Base-by-base conservation (phyloP, 164 flowering plant genomes). In the Liriodendron chinense region DNA sequence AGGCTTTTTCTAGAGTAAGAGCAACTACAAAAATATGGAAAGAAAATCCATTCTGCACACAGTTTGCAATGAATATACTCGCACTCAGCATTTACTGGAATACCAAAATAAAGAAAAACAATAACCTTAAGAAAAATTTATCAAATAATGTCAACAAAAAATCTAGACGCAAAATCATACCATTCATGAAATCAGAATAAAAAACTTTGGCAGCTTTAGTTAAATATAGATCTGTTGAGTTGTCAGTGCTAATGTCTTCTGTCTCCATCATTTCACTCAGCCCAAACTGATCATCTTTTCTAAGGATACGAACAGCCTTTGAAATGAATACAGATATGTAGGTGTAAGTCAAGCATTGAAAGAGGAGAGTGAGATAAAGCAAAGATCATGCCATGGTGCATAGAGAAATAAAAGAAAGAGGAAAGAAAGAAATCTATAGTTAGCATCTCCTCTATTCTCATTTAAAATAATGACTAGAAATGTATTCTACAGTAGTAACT, bases 221-320 rank as follows among this genome's bases (percentile, higher is more conserved):
- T 59, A 94, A 82, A 83, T 90, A 96, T 68, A 62, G 81, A 72
- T 88, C 83, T 74, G 86, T 83, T 23, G 81, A 80, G 76, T 83
- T 79, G 72, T 85, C 91, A 73, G 65, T 72, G 1, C 56, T 66
- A 75, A 69, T 80, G 61, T 57, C 86, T 72, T 87, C 92, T 22
- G 79, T 84, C 78, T 85, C 96, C 14, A 84, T 74, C 67, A 83
- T 25, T 76, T 84, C 86, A 75, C 76, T 76, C n/a, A 80, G 62
- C 75, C 86, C 94, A 75, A 48, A 82, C 25, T 62, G 73, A 77
- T 87, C 90, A 76, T 90, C 89, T 71, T 80, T 85, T 73, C 76
- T 69, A 67, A 86, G 86, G 68, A 88, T 80, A 63, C 65, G 82
- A 78, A 86, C 71, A 75, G 94, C 98, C 99, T 94, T 76, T 6